A percentile compares a stretch with the other conserved stretches of the same genome.
phyloP scores from a whole-genome alignment of 345 rosid species.

The Noccaea caerulescens region DNA sequence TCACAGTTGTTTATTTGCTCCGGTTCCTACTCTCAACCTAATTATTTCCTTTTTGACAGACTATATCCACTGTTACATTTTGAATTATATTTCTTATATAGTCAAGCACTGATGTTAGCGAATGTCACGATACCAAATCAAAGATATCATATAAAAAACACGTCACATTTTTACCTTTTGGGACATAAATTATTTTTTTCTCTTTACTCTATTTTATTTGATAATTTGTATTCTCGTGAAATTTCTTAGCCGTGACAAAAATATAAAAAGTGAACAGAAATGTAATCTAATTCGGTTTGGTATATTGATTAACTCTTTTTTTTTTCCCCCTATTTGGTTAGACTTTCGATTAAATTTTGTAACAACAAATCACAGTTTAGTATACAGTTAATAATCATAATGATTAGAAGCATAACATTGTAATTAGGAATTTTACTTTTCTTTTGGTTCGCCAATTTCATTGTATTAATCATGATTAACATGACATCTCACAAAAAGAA shows the following conservation, averaged over 20 bases:
- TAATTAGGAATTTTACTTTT: too few relatives aligned
- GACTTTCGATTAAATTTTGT: too few relatives aligned
- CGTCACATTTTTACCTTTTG: not conserved
- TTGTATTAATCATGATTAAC: too few relatives aligned
- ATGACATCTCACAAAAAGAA: too few relatives aligned
- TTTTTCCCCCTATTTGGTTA: too few relatives aligned
- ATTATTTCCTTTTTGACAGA: conserved; percentile 20
- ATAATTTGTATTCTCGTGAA: not conserved
- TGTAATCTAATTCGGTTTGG: not conserved
- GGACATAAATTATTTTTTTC: not conserved
- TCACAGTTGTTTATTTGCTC: conserved; percentile 8
- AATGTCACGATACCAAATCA: not conserved
- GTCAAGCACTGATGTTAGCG: conserved; percentile 18
- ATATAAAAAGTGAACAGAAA: not conserved
- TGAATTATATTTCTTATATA: conserved; percentile 16
- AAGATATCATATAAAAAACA: not conserved
- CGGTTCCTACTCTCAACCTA: conserved; percentile 44
- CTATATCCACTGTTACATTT: conserved; percentile 27
- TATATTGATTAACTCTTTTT: not conserved
- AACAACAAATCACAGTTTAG: too few relatives aligned
- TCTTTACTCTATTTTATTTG: not conserved
- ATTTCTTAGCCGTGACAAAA: not conserved
- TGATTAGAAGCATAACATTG: too few relatives aligned
- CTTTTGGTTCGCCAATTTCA: too few relatives aligned
- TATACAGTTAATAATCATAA: too few relatives aligned